Conservation (phyloP, 1,284 basidiomycete species). For the Mycosarcoma maydis region DNA sequence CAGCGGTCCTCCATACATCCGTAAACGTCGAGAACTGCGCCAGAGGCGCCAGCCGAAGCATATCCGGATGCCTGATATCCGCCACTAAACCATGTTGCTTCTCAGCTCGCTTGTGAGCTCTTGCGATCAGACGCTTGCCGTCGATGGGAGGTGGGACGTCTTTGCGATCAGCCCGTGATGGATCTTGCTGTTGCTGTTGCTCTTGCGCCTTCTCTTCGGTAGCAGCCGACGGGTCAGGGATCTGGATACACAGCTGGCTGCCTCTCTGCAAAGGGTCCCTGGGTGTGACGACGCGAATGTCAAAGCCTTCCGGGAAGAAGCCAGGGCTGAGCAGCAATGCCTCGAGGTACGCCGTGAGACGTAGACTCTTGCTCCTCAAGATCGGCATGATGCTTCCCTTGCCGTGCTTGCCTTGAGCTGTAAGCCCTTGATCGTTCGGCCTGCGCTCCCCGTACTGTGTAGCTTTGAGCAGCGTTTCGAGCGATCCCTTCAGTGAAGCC, state of each 20-base stretch:
- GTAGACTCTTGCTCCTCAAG: slow-evolving; percentile 48
- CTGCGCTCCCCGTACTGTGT: slow-evolving; percentile 17
- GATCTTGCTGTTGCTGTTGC: slow-evolving; percentile 3
- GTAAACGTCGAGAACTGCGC: slow-evolving; percentile 58
- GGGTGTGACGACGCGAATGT: slow-evolving; percentile 56
- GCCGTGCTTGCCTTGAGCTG: slow-evolving; percentile 30
- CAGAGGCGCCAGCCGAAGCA: slow-evolving; percentile 61
- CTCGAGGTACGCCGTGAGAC: slow-evolving; percentile 61
- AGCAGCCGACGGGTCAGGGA: slow-evolving; percentile 29
- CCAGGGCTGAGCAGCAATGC: slow-evolving; percentile 45
- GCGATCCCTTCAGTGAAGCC: slow-evolving; percentile 61
- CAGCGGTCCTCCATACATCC: slow-evolving; percentile 60
- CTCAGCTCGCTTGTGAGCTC: slow-evolving; percentile 52
- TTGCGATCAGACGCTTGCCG: slow-evolving; percentile 43
- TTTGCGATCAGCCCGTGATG: slow-evolving; percentile 12
- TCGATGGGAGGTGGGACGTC: slow-evolving; percentile 55
- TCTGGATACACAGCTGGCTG: slow-evolving; percentile 58
- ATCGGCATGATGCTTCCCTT: slow-evolving; percentile 58
- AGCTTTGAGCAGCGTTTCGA: slow-evolving; percentile 55
- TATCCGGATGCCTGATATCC: slow-evolving; percentile 61
- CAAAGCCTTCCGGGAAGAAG: slow-evolving; percentile 49
- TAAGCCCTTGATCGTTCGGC: slow-evolving; percentile 2
- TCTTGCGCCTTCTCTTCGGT: slow-evolving; percentile 1
- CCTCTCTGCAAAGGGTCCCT: slow-evolving; percentile 54
- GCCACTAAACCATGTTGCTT: slow-evolving; percentile 53